Conservation (phyloP, 345 rosid species). For the Syzygium aromaticum region DNA sequence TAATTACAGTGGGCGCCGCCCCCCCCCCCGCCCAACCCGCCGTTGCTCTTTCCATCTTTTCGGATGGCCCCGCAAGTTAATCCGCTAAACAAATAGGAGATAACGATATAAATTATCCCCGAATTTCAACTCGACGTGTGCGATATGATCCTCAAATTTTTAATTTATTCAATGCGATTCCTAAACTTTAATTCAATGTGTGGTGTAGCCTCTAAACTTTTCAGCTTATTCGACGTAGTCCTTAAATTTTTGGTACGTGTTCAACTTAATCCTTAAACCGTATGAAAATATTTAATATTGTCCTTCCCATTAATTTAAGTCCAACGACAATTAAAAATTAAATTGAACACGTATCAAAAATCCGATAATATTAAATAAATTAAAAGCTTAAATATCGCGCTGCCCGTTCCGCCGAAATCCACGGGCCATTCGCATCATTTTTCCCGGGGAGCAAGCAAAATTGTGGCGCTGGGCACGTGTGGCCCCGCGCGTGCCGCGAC, state of each 20-base stretch:
- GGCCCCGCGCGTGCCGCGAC: background rate
- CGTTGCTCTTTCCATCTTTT: background rate
- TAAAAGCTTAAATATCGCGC: rapidly evolving
- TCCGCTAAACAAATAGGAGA: background rate
- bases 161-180: too few species aligned
- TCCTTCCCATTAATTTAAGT: rapidly evolving
- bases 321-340: too few species aligned
- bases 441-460: too few species aligned
- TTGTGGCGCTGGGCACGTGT: background rate
- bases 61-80: background rate
- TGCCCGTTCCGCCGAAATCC: rapidly evolving
- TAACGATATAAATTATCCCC: too few species aligned
- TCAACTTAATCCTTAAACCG: too few species aligned
- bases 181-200: too few species aligned
- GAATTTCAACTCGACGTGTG: rapidly evolving
- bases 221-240: rapidly evolving
- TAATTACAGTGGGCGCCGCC: background rate
- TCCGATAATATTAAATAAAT: rapidly evolving
- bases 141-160: too few species aligned
- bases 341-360: rapidly evolving
- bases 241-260: too few species aligned
- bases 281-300: too few species aligned
- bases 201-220: too few species aligned
- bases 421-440: background rate
- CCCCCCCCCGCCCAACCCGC: too few species aligned